Base-by-base conservation (phyloP, 2,329 filamentous ascomycete genomes). In the Fusarium sp. region DNA sequence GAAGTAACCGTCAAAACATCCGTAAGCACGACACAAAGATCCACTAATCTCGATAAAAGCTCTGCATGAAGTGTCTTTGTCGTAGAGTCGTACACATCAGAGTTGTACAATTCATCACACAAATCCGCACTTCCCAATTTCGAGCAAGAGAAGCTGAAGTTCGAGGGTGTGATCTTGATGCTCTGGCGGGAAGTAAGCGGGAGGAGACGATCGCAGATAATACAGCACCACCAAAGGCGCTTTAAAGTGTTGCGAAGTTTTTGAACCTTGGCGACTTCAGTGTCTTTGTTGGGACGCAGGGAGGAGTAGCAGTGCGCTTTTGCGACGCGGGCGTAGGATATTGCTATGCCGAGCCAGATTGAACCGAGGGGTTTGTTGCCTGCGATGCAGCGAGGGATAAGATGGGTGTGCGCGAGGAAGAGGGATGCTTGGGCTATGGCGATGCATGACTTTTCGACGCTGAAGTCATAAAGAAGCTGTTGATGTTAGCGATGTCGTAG, bases 401-500 rank as follows among this genome's bases (percentile, higher is more conserved):
- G 55, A 6, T 76, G 74, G 0, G 74, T 75, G n/a, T 76, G 74
- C 0, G 74, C 73, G 17, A 76, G 69, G 6, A 76, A 65, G 2
- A 76, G 49, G 1, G 74, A 69, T 3, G 74, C 73, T 26, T 76
- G 74, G 1, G 74, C 71, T n/a, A 75, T 74, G 9, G 74, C 69
- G 41, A 76, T 63, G 2, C 73, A 73, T 0, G 73, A 75, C 18
- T 70, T 73, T 48, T 76, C 74, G 54, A 67, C 72, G 7, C 72
- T 75, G 14, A 76, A 76, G 14, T 76, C 74, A 23, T 76, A 75
- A 1, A 76, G 71, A 23, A 76, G 74, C 73, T 76, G 12, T 0
- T 12, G 37, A 15, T 18, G 23, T 37, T 9, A 42, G 32, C 7
- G 6, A 2, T 15, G 5, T 2, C 7, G 2, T 6, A 7, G 2